phyloP scores from a whole-genome alignment of 192 early-diverging fungal species.

The Powellomyces hirtus region DNA sequence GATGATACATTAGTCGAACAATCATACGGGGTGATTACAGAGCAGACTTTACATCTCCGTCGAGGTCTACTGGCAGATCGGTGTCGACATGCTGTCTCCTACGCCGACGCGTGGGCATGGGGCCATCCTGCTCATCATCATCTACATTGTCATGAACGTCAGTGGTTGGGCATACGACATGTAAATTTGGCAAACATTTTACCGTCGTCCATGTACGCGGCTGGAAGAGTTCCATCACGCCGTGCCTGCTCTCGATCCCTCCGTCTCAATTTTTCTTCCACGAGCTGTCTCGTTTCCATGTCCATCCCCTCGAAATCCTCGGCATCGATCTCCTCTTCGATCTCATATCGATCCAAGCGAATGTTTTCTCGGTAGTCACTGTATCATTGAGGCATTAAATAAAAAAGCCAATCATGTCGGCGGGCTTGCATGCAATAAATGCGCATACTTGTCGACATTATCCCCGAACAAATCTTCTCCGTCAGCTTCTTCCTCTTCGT shows the following conservation, averaged over 20 bases:
- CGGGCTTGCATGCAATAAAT: background rate
- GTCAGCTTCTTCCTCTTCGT: constrained; percentile 64
- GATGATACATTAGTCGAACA: too few species aligned
- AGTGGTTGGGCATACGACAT: too few species aligned
- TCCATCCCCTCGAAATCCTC: constrained; percentile 75
- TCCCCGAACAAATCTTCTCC: constrained; percentile 93
- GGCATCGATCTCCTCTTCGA: constrained; percentile 75
- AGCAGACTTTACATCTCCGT: constrained; percentile 54
- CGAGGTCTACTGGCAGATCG: constrained; percentile 57
- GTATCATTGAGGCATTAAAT: background rate
- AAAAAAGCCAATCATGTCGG: background rate
- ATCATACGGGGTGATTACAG: too few species aligned
- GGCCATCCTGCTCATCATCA: constrained; percentile 44
- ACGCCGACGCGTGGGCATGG: constrained; percentile 48
- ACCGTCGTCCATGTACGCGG: constrained; percentile 84
- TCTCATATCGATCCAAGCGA: constrained; percentile 75
- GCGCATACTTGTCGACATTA: constrained; percentile 70
- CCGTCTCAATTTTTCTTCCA: constrained; percentile 75
- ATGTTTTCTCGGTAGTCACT: constrained; percentile 82
- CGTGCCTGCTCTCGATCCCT: constrained; percentile 72
- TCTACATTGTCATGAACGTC: too few species aligned
- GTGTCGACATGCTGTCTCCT: constrained; percentile 47
- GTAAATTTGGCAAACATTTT: constrained; percentile 39
- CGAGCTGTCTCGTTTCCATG: constrained; percentile 61
- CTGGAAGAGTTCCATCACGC: constrained; percentile 76